These are phyloP conservation scores for Jasminum sambac DNA, from an alignment of 257 asterid species.

Conservation along the genomic window DNA sequence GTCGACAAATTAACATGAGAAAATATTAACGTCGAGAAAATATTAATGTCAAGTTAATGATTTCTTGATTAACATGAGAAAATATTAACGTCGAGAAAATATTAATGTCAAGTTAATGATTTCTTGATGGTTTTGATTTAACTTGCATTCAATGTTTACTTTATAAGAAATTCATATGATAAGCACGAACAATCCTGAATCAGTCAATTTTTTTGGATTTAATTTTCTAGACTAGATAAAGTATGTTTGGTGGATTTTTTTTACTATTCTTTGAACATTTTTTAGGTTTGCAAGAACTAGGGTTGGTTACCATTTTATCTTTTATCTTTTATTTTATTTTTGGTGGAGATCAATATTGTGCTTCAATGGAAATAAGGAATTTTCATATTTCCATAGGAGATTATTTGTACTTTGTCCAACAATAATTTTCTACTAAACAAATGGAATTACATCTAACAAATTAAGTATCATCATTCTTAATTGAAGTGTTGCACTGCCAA, in stretches of 20 bases:
- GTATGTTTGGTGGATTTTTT: background rate
- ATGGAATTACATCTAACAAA: constrained; percentile 26
- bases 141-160: background rate
- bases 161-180: background rate
- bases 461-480: constrained; percentile 21
- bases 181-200: background rate
- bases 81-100: background rate
- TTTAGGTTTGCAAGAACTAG: background rate
- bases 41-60: background rate
- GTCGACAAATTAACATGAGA: too few species aligned
- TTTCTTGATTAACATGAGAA: too few species aligned
- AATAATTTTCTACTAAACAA: constrained; percentile 19
- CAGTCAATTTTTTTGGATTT: too few species aligned
- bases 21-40: background rate
- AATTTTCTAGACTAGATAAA: background rate
- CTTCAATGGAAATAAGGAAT: background rate
- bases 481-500: constrained; percentile 14
- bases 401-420: constrained; percentile 8
- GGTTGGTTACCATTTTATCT: too few species aligned
- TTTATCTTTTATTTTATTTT: too few species aligned
- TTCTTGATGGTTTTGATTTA: too few species aligned
- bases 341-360: background rate
- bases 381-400: background rate
- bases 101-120: background rate
- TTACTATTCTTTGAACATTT: constrained; percentile 4